These are phyloP conservation scores for Magnusiomyces fungicola DNA, from an alignment of 1,139 yeast species.

Conservation along the genomic window DNA sequence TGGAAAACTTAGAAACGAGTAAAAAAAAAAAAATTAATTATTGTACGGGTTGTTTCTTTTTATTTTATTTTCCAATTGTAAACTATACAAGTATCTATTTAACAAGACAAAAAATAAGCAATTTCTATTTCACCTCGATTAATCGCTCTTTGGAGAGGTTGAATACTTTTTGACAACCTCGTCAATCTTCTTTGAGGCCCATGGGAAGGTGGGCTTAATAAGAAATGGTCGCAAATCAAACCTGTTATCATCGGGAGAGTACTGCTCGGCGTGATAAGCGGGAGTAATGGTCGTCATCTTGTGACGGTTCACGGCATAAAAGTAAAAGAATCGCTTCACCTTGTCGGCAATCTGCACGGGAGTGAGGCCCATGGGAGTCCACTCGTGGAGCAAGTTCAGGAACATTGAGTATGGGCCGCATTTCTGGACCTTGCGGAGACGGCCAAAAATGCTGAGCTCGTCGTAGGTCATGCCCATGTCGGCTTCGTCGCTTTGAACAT, in stretches of 20 bases:
- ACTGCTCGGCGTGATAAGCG: conserved; percentile 93
- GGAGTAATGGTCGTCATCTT: conserved; percentile 97
- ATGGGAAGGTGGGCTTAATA: conserved; percentile 82
- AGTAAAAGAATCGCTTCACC: conserved; percentile 87
- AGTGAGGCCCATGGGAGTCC: conserved; percentile 70
- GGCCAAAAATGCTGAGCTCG: conserved; percentile 87
- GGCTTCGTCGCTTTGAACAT: conserved; percentile 91
- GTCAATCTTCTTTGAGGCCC: conserved; percentile 87
- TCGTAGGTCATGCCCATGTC: conserved; percentile 99
- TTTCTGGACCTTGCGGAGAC: conserved; percentile 81
- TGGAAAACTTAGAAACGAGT: conserved; percentile 25
- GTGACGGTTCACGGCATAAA: conserved; percentile 90
- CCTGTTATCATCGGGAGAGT: conserved; percentile 95
- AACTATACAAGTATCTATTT: background rate
- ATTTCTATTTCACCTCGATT: background rate
- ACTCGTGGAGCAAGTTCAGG: conserved; percentile 76
- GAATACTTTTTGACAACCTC: conserved; percentile 41
- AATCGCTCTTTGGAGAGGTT: background rate
- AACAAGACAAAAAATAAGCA: background rate
- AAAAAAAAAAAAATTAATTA: background rate
- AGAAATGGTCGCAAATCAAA: conserved; percentile 91
- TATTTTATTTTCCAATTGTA: background rate
- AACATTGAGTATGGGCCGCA: conserved; percentile 97
- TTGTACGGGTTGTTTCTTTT: background rate
- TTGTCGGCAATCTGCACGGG: conserved; percentile 85